Conservation (phyloP, 2,329 filamentous ascomycete genomes). For the Fusarium albosuccineum region DNA sequence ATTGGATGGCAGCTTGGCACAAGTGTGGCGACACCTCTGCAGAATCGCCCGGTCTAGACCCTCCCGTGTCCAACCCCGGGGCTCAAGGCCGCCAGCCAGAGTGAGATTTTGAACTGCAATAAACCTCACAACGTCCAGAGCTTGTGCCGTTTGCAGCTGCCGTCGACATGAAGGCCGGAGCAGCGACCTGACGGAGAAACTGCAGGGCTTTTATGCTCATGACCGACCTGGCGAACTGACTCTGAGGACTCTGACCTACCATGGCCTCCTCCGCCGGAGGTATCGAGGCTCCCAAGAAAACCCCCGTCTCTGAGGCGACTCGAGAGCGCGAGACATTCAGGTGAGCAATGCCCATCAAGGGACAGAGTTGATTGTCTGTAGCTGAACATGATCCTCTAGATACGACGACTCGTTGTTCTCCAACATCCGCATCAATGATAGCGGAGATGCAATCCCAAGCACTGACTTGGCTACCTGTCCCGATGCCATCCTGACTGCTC, state of each 20-base stretch:
- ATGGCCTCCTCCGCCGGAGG: background rate
- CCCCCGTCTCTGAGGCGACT: conserved; percentile 41
- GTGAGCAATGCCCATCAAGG: conserved; percentile 17
- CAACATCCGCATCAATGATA: conserved; percentile 42
- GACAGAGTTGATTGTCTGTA: too few relatives aligned
- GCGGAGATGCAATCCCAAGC: conserved; percentile 39
- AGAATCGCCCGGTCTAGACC: conserved; percentile 10
- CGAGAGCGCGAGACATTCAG: conserved; percentile 51
- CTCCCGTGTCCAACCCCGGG: background rate
- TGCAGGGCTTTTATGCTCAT: too few relatives aligned
- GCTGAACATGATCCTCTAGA: conserved; percentile 4
- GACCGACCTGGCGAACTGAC: too few relatives aligned
- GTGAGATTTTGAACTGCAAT: too few relatives aligned
- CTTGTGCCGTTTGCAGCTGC: too few relatives aligned
- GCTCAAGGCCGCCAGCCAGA: too few relatives aligned
- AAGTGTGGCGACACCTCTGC: background rate
- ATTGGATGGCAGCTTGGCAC: background rate
- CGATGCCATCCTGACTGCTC: conserved; percentile 59
- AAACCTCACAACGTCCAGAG: too few relatives aligned
- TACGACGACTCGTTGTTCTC: conserved; percentile 25
- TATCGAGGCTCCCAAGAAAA: conserved; percentile 22
- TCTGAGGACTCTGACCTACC: background rate
- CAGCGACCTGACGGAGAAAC: too few relatives aligned
- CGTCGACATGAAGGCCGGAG: too few relatives aligned
- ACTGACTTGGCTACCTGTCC: conserved; percentile 45